Percentiles rank a stretch among this genome's conserved stretches.
Evolutionary conservation across 2,329 filamentous ascomycete genomes (phyloP).

Genomic region (Zasmidium citrigriseum): DNA sequence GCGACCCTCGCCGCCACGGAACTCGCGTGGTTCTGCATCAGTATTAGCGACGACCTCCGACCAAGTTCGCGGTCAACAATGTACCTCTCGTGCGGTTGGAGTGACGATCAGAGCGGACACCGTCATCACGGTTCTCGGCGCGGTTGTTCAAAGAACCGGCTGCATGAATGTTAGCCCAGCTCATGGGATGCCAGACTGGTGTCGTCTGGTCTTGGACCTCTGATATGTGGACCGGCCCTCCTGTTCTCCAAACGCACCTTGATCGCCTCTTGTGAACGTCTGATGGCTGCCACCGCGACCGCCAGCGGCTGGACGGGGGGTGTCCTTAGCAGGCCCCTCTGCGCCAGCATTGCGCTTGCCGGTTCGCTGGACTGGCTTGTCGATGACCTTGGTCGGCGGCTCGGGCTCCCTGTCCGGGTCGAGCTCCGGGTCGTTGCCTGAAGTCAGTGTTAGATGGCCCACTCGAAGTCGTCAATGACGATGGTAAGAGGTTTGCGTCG

Average conservation of each 20-base stretch:
- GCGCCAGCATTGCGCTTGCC: slow-evolving; percentile 86
- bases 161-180: slow-evolving; percentile 16
- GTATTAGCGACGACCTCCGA: slow-evolving; percentile 3
- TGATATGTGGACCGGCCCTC: too few relatives aligned
- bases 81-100: slow-evolving; percentile 40
- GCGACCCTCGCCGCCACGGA: slow-evolving; percentile 49
- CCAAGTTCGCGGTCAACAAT: slow-evolving; percentile 13
- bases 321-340: slow-evolving; percentile 58
- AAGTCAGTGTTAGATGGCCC: slow-evolving; percentile 26
- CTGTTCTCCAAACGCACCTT: slow-evolving; percentile 63
- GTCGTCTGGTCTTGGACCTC: too few relatives aligned
- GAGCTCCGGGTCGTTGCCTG: slow-evolving; percentile 68
- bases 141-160: slow-evolving; percentile 79
- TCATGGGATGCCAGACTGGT: background rate
- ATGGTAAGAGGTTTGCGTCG: slow-evolving; percentile 16
- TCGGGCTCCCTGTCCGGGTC: slow-evolving; percentile 73
- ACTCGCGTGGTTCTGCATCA: slow-evolving; percentile 30
- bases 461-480: slow-evolving; percentile 5
- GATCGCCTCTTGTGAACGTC: slow-evolving; percentile 74
- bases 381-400: slow-evolving; percentile 83
- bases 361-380: slow-evolving; percentile 75
- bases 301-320: slow-evolving; percentile 40
- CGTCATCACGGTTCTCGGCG: slow-evolving; percentile 73
- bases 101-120: slow-evolving; percentile 51
- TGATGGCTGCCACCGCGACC: slow-evolving; percentile 57